Conservation (phyloP, 352 stramenopile species). For the Vaucheria bursata region DNA sequence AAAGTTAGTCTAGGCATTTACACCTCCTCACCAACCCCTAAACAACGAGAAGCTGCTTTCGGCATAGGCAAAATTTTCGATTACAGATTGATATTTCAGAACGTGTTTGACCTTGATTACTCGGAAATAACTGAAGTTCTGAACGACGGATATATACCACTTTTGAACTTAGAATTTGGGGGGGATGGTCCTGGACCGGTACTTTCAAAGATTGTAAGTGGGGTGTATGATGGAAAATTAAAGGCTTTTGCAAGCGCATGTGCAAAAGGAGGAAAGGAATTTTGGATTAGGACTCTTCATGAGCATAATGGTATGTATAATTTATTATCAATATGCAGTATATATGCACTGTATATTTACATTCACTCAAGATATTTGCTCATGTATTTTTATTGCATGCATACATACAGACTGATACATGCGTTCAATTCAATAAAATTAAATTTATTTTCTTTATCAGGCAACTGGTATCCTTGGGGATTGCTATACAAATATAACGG, state of each 20-base stretch:
- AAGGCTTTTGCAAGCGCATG: neutral
- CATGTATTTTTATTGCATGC: too few relatives aligned
- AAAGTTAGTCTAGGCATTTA: too few relatives aligned
- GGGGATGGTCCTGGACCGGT: neutral
- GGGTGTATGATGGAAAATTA: neutral
- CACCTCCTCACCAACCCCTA: too few relatives aligned
- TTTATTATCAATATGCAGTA: too few relatives aligned
- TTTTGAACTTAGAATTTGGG: neutral
- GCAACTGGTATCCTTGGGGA: conserved; percentile 4
- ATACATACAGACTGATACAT: too few relatives aligned
- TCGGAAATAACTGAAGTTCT: neutral
- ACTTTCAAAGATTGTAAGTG: neutral
- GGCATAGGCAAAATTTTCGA: too few relatives aligned
- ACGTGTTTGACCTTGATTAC: neutral
- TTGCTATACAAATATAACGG: neutral
- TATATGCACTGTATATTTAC: too few relatives aligned
- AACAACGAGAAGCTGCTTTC: too few relatives aligned
- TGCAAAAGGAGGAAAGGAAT: neutral
- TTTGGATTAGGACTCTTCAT: too few relatives aligned
- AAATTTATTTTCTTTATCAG: neutral
- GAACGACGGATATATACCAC: neutral
- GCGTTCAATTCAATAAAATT: too few relatives aligned
- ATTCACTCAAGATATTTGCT: too few relatives aligned
- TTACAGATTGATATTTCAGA: neutral
- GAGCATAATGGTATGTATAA: too few relatives aligned